phyloP scores from a whole-genome alignment of 208 protist species.

The Herpetomonas muscarum region DNA sequence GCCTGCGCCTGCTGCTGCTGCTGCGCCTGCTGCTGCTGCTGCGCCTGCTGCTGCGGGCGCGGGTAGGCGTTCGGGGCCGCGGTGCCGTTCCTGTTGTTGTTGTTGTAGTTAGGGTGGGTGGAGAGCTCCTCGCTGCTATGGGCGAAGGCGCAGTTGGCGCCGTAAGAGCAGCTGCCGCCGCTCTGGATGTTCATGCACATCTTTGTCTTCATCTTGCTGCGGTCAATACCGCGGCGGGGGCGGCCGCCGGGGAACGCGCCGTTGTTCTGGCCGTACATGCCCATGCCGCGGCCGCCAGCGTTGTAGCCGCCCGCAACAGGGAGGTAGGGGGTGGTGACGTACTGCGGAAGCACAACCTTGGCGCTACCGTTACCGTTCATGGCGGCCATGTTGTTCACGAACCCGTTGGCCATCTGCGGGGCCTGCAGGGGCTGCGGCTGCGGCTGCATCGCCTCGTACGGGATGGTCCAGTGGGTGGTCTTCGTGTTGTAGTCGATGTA shows the following conservation, averaged over 20 bases:
- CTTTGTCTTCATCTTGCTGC: conserved; percentile 84
- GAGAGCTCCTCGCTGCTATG: conserved; percentile 76
- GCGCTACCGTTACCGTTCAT: too few species aligned
- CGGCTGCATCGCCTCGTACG: conserved; percentile 34
- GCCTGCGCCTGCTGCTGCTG: conserved; percentile 1
- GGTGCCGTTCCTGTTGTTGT: conserved; percentile 3
- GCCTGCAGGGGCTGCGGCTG: too few species aligned
- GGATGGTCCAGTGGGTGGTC: conserved; percentile 80
- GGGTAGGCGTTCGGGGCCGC: not conserved
- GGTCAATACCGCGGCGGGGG: conserved; percentile 72
- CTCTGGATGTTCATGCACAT: conserved; percentile 92
- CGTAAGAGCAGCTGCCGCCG: conserved; percentile 79
- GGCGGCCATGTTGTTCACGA: too few species aligned
- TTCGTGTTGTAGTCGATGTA: conserved; percentile 90
- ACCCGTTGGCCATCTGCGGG: conserved; percentile 7
- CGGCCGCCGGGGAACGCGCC: conserved; percentile 33
- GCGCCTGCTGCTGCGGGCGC: conserved; percentile 4
- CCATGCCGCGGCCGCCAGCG: not conserved
- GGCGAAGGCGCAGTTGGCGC: conserved; percentile 83
- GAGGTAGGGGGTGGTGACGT: conserved; percentile 7
- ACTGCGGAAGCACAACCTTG: not conserved
- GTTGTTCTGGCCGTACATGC: conserved; percentile 20
- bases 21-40: conserved; percentile 10
- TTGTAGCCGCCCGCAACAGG: not conserved
- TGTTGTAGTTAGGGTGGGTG: conserved; percentile 23